Base-by-base conservation (phyloP, 1,139 yeast genomes). In the Tardiomyces digboiensis region DNA sequence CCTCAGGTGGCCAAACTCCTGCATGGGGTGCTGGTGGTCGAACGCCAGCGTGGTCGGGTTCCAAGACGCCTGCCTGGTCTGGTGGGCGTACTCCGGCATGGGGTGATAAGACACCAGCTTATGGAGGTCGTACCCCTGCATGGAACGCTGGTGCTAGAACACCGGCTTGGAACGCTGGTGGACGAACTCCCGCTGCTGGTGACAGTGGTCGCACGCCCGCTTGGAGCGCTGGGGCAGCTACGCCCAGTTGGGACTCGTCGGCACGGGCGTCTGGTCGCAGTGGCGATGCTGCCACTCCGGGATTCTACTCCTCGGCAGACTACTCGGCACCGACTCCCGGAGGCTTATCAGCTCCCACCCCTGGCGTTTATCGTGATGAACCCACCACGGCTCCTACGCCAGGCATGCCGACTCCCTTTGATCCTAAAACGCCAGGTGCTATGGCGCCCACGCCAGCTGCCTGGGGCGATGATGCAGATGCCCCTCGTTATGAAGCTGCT, bases 31-130 rank as follows among this genome's bases (percentile, higher is more conserved):
- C 40, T 53, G 82, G 82, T 45, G 78, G 79, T 29, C 70, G 70
- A 47, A 73, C 78, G 2, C 80, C 82, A 1, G 74, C 75, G 2
- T 73, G 77, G 76, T 57, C 53, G 38, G 61, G 62, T 26, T 62
- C 61, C n/a, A 56, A 54, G 19, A 55, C 58, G 7, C 58, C 65
- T 8, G 48, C 58, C 2, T 58, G 59, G 42, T 63, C 58, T 44
- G 69, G 71, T 20, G 52, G 56, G 40, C 48, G 47, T 18, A 54
- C 57, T 1, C 76, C 80, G 2, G 70, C 76, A 5, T 69, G 68
- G 67, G 59, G 7, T 57, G 59, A 16, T 33, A 38, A 39, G 38
- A 37, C 41, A 41, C 58, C 62, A 38, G 50, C 40, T 16, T 50
- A 57, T 12, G 59, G 59, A 4, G 60, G 61, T 3, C 61, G 61